A percentile compares a stretch with the other conserved stretches of the same genome.
phyloP scores from a whole-genome alignment of 2,329 filamentous ascomycete species.

The Hortaea werneckii region DNA sequence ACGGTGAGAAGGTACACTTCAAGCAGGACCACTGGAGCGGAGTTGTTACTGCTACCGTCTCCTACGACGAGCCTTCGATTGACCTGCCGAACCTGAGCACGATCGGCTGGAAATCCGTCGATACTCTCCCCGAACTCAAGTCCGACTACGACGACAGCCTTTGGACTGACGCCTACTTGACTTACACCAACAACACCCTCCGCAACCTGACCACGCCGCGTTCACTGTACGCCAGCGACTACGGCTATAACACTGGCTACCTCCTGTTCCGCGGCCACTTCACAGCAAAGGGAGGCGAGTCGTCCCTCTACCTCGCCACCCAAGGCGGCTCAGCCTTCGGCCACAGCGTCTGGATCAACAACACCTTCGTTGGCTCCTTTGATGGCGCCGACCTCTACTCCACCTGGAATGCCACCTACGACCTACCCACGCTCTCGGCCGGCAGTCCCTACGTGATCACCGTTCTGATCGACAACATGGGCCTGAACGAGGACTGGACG shows the following conservation, averaged over 20 bases:
- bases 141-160: constrained; percentile 55
- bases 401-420: constrained; percentile 47
- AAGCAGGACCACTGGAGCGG: constrained; percentile 24
- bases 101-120: constrained; percentile 58
- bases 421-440: constrained; percentile 38
- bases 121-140: constrained; percentile 61
- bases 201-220: constrained; percentile 50
- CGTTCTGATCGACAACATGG: constrained; percentile 62
- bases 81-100: constrained; percentile 47
- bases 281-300: constrained; percentile 50
- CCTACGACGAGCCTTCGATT: constrained; percentile 42
- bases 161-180: constrained; percentile 54
- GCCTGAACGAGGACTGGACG: constrained; percentile 54
- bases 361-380: constrained; percentile 54
- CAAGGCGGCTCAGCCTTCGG: constrained; percentile 61
- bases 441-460: constrained; percentile 54
- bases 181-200: constrained; percentile 51
- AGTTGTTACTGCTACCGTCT: constrained; percentile 41
- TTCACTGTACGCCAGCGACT: constrained; percentile 57
- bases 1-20: constrained; percentile 36
- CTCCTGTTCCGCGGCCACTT: constrained; percentile 64
- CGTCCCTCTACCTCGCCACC: constrained; percentile 43
- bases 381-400: constrained; percentile 42
- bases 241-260: constrained; percentile 61
- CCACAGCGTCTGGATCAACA: constrained; percentile 56